These are phyloP conservation scores for Trametes polyzona DNA, from an alignment of 1,284 basidiomycete genomes.

Conservation along the genomic window DNA sequence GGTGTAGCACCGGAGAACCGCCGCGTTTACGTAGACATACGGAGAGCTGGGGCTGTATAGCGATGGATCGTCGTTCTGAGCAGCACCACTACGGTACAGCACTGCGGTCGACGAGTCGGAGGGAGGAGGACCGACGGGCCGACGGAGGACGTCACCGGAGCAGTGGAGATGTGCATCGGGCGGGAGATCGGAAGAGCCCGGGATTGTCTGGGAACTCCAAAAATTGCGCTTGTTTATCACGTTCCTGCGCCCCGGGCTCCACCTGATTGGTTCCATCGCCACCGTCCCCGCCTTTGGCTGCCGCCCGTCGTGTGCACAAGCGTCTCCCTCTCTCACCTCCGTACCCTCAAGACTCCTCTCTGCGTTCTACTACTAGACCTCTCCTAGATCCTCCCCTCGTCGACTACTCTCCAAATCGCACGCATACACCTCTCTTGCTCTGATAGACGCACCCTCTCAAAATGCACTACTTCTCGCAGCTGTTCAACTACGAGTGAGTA, in stretches of 20 bases:
- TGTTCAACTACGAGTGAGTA: conserved; percentile 73
- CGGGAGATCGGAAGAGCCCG: conserved; percentile 13
- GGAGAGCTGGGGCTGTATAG: too few species aligned
- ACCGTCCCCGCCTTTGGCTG: conserved; percentile 10
- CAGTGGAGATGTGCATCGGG: conserved; percentile 8
- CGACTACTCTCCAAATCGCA: background rate
- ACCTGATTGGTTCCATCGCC: conserved; percentile 21
- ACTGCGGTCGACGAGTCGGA: too few species aligned
- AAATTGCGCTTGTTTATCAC: conserved; percentile 25
- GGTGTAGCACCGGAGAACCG: too few species aligned
- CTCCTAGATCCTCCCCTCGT: conserved; percentile 13
- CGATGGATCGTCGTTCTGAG: background rate
- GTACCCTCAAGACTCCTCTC: conserved; percentile 2
- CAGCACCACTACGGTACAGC: too few species aligned
- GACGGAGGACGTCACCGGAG: conserved; percentile 5
- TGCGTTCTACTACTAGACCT: conserved; percentile 20
- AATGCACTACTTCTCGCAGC: conserved; percentile 80
- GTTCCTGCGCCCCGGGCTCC: conserved; percentile 14
- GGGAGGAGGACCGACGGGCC: conserved; percentile 5
- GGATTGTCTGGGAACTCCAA: conserved; percentile 3
- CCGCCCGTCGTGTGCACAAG: conserved; percentile 22
- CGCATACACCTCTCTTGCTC: background rate
- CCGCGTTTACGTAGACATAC: too few species aligned
- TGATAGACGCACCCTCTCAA: conserved; percentile 1
- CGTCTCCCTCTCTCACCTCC: conserved; percentile 13